These are phyloP conservation scores for Monilinia aucupariae DNA, from an alignment of 2,329 filamentous ascomycete genomes.

Conservation along the genomic window DNA sequence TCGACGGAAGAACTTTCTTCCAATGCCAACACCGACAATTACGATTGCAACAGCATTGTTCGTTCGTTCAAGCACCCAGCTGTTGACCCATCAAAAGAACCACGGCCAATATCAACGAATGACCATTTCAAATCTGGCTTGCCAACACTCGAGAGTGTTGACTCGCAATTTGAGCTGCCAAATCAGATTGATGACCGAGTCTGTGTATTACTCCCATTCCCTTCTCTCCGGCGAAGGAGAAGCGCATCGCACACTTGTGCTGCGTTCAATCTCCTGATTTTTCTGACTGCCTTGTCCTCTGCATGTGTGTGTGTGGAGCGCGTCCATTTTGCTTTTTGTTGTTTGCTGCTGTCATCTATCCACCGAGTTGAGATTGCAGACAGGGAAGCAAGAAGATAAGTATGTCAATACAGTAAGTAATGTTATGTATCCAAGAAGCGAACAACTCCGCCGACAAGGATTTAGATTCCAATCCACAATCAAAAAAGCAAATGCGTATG, in stretches of 20 bases:
- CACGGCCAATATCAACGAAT: background rate
- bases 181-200: background rate
- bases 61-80: background rate
- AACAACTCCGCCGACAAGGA: background rate
- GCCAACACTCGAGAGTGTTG: background rate
- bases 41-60: background rate
- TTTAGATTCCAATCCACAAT: background rate
- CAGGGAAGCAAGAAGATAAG: background rate
- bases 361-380: background rate
- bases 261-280: background rate
- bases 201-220: background rate
- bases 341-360: background rate
- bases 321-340: background rate
- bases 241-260: constrained; percentile 6
- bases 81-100: background rate
- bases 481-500: constrained; percentile 7
- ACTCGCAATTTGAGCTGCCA: background rate
- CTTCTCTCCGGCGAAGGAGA: background rate
- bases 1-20: background rate
- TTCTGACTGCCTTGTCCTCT: background rate
- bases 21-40: background rate
- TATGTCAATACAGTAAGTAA: no score
- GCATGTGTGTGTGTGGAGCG: constrained; percentile 7
- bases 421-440: background rate
- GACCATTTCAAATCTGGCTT: background rate